phyloP scores from a whole-genome alignment of 2,329 filamentous ascomycete species.

The Talaromyces sp. region DNA sequence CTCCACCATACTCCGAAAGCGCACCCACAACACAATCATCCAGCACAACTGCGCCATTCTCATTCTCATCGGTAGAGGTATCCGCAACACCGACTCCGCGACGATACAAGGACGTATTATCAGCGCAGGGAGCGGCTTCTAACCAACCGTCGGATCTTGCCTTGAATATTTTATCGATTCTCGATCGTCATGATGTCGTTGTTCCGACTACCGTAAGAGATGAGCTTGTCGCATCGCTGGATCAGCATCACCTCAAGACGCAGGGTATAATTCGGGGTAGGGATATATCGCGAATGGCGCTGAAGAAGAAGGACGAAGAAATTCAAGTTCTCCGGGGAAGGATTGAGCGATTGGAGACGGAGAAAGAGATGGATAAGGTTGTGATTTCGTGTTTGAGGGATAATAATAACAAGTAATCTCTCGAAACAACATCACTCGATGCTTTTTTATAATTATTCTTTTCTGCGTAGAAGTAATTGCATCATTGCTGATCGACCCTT shows the following conservation, averaged over 20 bases:
- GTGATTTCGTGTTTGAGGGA: constrained; percentile 41
- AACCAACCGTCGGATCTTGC: constrained; percentile 27
- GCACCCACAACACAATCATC: background rate
- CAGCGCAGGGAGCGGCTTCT: constrained; percentile 21
- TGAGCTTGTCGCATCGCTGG: constrained; percentile 47
- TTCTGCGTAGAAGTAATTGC: background rate
- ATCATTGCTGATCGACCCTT: background rate
- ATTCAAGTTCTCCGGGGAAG: constrained; percentile 65
- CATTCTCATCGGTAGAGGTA: constrained; percentile 31
- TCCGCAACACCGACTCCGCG: constrained; percentile 36
- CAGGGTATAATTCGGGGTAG: constrained; percentile 64
- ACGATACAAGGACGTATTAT: constrained; percentile 32
- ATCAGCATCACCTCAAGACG: constrained; percentile 57
- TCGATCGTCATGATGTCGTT: constrained; percentile 36
- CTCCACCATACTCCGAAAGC: constrained; percentile 17
- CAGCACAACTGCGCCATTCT: constrained; percentile 16
- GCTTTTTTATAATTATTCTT: background rate
- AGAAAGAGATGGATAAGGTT: constrained; percentile 54
- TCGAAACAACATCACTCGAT: background rate
- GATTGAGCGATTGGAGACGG: constrained; percentile 58
- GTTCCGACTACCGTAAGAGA: constrained; percentile 36
- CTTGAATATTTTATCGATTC: constrained; percentile 31
- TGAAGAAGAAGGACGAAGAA: constrained; percentile 65
- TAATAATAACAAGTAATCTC: background rate
- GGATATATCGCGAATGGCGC: constrained; percentile 62